Conservation (phyloP, 1,284 basidiomycete species). For the Apiotrichum porosum region DNA sequence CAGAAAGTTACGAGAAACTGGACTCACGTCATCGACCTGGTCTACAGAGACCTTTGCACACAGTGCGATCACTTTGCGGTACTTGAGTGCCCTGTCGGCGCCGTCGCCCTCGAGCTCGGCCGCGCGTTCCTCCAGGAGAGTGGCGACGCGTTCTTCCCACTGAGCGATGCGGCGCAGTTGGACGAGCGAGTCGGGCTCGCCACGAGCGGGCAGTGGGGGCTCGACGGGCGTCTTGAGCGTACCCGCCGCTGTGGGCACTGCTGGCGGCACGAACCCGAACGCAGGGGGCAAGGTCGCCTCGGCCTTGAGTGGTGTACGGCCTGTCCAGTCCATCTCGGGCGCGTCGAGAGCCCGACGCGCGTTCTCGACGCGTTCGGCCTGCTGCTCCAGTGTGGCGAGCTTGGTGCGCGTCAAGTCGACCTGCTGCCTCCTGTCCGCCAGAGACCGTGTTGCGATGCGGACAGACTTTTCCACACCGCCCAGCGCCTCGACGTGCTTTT, state of each 20-base stretch:
- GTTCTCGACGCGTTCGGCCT: constrained; percentile 70
- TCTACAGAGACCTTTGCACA: constrained; percentile 83
- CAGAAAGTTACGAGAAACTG: too few relatives aligned
- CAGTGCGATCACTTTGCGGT: constrained; percentile 82
- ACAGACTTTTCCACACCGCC: constrained; percentile 81
- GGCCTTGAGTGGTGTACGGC: constrained; percentile 55
- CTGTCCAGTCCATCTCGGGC: constrained; percentile 68
- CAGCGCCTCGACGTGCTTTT: constrained; percentile 77
- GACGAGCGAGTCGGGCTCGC: constrained; percentile 56
- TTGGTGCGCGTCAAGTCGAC: constrained; percentile 67
- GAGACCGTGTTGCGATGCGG: constrained; percentile 79
- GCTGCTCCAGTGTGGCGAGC: constrained; percentile 70
- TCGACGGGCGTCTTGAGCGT: not conserved
- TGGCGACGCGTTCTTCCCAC: constrained; percentile 76
- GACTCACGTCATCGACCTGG: constrained; percentile 78
- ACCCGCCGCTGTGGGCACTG: constrained; percentile 51
- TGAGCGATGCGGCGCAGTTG: constrained; percentile 66
- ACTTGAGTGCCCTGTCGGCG: constrained; percentile 80
- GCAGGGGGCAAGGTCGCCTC: constrained; percentile 53
- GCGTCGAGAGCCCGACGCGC: constrained; percentile 64
- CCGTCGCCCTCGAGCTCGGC: constrained; percentile 69
- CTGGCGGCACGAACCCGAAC: constrained; percentile 27
- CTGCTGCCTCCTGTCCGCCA: constrained; percentile 81
- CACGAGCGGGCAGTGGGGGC: constrained; percentile 54
- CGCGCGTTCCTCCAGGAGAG: constrained; percentile 65